Evolutionary conservation across 345 rosid genomes (phyloP), one percentile per base, ranked within the genome.

Genomic region (Citrus inodora): DNA sequence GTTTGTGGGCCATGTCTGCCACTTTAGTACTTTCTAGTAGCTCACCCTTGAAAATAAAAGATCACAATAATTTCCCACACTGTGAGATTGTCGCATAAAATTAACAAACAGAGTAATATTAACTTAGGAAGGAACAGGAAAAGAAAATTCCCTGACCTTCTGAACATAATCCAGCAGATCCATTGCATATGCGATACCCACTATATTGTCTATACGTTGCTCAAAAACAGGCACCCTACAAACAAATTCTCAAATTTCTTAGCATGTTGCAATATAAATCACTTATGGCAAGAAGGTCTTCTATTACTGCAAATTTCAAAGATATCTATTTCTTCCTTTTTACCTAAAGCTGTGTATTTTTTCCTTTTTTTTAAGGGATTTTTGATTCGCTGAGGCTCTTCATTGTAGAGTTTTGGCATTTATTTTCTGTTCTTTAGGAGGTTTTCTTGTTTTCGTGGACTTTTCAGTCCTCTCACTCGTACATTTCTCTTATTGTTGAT

Each of bases 171-270:
- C 99, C 60, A 96, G 86, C 59, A 96, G 92, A 88, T 94, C 98
- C 99, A 96, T 96, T 59, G 99, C 98, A 83, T 96, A 94, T 71
- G 97, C 99, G 73, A 96, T 92, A 46, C 99, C 99, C 81, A 92
- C 93, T 38, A 96, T 96, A 68, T 96, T 96, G 87, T 94, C 99
- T 81, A 96, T 86, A 19, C 98, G 97, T 90, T 96, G 98, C 92
- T 96, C 98, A 86, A 94, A 96, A 81, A 92, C 99, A 85, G 98
- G 98, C 74, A 96, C 98, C 95, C 99, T 96, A 85, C 32, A 75
- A 78, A 75, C 30, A 77, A 33, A 70, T 64, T 79, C 38, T 67
- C 56, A 69, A 59, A 42, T n/a, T 30, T 51, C 30, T 88, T 72
- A 74, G 80, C 81, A 53, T 75, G 76, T 67, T 70, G 56, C 73